Evolutionary conservation across 2,329 filamentous ascomycete species (phyloP).

Genomic region (Alternaria postmessia): DNA sequence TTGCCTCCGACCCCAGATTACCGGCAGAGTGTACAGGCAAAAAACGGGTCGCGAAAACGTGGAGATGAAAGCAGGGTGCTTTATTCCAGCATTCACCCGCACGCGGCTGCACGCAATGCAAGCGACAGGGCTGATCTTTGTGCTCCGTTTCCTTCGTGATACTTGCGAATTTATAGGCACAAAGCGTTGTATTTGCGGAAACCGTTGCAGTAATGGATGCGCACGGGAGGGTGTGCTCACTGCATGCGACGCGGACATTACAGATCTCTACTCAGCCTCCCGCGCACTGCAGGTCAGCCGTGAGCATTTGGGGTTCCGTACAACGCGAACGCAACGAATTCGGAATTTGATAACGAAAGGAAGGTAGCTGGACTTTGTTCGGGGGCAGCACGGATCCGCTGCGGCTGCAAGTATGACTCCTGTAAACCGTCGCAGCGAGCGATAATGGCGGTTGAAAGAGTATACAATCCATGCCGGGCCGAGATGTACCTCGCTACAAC

Average conservation of each 20-base stretch:
- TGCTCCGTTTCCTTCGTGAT: conserved; percentile 10
- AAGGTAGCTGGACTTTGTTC: conserved; percentile 13
- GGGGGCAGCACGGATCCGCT: conserved; percentile 9
- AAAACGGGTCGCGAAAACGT: conserved; percentile 15
- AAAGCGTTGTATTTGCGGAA: conserved; percentile 1
- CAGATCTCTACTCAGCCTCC: conserved; percentile 43
- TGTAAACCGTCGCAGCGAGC: conserved; percentile 1
- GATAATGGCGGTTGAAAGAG: conserved; percentile 5
- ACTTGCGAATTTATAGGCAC: neutral
- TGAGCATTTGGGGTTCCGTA: conserved; percentile 18
- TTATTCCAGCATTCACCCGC: conserved; percentile 1
- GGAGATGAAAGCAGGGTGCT: conserved; percentile 7
- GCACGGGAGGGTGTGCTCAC: conserved; percentile 41
- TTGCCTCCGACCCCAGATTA: conserved; percentile 21
- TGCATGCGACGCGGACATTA: conserved; percentile 35
- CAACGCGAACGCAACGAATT: conserved; percentile 6
- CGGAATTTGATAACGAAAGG: conserved; percentile 1
- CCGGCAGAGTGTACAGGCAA: conserved; percentile 20
- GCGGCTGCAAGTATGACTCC: conserved; percentile 10
- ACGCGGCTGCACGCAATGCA: conserved; percentile 15
- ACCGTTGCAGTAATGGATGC: conserved; percentile 11
- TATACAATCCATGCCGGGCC: conserved; percentile 6
- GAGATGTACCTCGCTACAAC: conserved; percentile 7
- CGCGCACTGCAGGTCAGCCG: conserved; percentile 21
- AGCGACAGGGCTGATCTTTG: conserved; percentile 11